Conservation (phyloP, 2,329 filamentous ascomycete genomes). For the Spiromastix sp. region DNA sequence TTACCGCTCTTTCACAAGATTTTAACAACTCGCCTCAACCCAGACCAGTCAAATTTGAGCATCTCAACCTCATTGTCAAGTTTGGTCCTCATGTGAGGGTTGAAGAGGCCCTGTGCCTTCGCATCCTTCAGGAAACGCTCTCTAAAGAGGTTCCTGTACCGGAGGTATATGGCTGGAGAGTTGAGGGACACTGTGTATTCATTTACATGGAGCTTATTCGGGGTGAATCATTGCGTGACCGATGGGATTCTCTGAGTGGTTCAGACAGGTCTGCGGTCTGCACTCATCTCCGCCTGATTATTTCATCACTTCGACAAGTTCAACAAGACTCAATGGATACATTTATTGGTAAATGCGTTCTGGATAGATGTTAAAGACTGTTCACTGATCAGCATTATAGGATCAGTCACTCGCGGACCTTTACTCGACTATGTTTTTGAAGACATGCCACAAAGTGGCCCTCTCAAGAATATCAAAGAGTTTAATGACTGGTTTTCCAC, state of each 20-base stretch:
- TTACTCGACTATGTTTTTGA: slow-evolving; percentile 16
- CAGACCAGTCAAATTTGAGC: slow-evolving; percentile 11
- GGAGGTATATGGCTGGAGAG: slow-evolving; percentile 27
- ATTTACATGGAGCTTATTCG: slow-evolving; percentile 25
- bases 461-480: slow-evolving; percentile 15
- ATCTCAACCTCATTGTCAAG: slow-evolving; percentile 17
- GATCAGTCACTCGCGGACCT: slow-evolving; percentile 12
- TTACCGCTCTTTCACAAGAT: slow-evolving; percentile 12
- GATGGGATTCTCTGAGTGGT: slow-evolving; percentile 14
- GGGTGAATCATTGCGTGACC: slow-evolving; percentile 17
- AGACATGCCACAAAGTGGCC: slow-evolving; percentile 9
- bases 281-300: slow-evolving; percentile 12
- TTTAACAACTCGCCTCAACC: slow-evolving; percentile 7
- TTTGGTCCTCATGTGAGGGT: slow-evolving; percentile 13
- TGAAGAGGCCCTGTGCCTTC: slow-evolving; percentile 17
- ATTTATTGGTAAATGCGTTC: slow-evolving; percentile 15
- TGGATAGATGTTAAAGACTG: not conserved
- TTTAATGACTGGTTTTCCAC: slow-evolving; percentile 21
- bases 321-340: slow-evolving; percentile 13
- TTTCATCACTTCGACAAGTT: slow-evolving; percentile 12
- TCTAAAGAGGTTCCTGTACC: slow-evolving; percentile 22
- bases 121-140: slow-evolving; percentile 14
- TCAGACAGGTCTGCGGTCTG: slow-evolving; percentile 11
- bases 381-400: slow-evolving; percentile 6
- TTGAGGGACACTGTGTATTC: slow-evolving; percentile 16